phyloP scores from a whole-genome alignment of 2,329 filamentous ascomycete species.

The Fonsecaea multimorphosa region DNA sequence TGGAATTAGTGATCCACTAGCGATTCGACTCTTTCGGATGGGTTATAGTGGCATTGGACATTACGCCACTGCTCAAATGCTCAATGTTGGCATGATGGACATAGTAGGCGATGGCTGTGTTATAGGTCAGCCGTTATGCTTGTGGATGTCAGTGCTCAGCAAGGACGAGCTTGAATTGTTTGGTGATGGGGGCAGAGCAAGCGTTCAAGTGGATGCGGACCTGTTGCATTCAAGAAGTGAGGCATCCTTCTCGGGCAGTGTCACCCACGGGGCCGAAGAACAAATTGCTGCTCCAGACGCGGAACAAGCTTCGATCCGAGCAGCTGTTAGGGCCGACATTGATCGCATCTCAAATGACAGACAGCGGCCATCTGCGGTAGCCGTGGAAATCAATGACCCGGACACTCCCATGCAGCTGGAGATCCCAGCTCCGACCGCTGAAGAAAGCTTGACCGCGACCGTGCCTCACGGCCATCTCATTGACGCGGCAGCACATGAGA shows the following conservation, averaged over 20 bases:
- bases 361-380: conserved; percentile 12
- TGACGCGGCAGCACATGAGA: conserved; percentile 29
- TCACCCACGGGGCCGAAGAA: conserved; percentile 8
- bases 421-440: conserved; percentile 21
- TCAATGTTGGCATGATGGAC: conserved; percentile 20
- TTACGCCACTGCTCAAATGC: conserved; percentile 28
- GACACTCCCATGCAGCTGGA: conserved; percentile 33
- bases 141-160: conserved; percentile 38
- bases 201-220: neutral
- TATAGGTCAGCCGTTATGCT: conserved; percentile 26
- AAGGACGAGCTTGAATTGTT: conserved; percentile 35
- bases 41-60: conserved; percentile 28
- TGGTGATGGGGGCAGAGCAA: conserved; percentile 24
- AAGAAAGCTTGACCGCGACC: conserved; percentile 24
- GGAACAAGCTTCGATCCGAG: conserved; percentile 37
- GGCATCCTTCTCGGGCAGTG: neutral
- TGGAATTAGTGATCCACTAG: conserved; percentile 26
- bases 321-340: conserved; percentile 30
- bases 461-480: conserved; percentile 37
- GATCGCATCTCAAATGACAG: conserved; percentile 7
- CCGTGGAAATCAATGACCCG: conserved; percentile 19
- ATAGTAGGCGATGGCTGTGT: conserved; percentile 9
- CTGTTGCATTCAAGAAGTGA: conserved; percentile 5
- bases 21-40: conserved; percentile 35
- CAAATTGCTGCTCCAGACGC: conserved; percentile 29